Conservation (phyloP, 2,329 filamentous ascomycete species). For the Nakataea oryzae region DNA sequence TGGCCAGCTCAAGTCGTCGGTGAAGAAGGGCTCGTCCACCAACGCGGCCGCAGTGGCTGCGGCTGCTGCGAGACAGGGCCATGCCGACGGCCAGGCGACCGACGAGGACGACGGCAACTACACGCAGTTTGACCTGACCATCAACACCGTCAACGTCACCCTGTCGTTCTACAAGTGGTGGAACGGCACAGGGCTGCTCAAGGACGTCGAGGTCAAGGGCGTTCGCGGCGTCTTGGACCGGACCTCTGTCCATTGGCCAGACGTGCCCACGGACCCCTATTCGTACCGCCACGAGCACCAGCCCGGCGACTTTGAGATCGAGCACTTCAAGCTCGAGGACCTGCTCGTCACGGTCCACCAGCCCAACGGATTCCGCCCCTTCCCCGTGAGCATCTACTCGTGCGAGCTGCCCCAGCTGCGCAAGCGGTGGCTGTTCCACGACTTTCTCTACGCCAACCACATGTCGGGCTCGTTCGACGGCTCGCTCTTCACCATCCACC, state of each 20-base stretch:
- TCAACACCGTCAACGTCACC: slow-evolving; percentile 92
- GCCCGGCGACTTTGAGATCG: slow-evolving; percentile 92
- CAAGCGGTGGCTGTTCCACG: slow-evolving; percentile 97
- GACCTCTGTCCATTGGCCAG: slow-evolving; percentile 66
- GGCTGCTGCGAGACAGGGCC: slow-evolving; percentile 57
- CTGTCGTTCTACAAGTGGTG: slow-evolving; percentile 98
- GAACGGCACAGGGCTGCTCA: slow-evolving; percentile 85
- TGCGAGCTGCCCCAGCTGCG: slow-evolving; percentile 87
- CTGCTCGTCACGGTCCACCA: slow-evolving; percentile 86
- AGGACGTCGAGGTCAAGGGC: slow-evolving; percentile 88
- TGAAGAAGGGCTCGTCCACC: slow-evolving; percentile 83
- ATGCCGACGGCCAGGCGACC: slow-evolving; percentile 23
- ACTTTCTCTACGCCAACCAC: slow-evolving; percentile 88
- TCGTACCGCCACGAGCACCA: slow-evolving; percentile 81
- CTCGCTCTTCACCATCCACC: slow-evolving; percentile 94
- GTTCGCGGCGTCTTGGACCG: slow-evolving; percentile 88
- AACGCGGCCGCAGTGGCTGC: slow-evolving; percentile 79
- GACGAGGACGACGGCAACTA: slow-evolving; percentile 80
- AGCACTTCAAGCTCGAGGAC: slow-evolving; percentile 93
- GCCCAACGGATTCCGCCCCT: slow-evolving; percentile 83
- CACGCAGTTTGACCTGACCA: slow-evolving; percentile 91
- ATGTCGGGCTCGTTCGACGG: slow-evolving; percentile 95
- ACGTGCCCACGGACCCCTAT: slow-evolving; percentile 64
- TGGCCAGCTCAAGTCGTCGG: slow-evolving; percentile 68
- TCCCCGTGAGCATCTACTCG: slow-evolving; percentile 88